A percentile compares a stretch with the other conserved stretches of the same genome.
Conservation (phyloP, 345 rosid species). For the Raphanus sativus region DNA sequence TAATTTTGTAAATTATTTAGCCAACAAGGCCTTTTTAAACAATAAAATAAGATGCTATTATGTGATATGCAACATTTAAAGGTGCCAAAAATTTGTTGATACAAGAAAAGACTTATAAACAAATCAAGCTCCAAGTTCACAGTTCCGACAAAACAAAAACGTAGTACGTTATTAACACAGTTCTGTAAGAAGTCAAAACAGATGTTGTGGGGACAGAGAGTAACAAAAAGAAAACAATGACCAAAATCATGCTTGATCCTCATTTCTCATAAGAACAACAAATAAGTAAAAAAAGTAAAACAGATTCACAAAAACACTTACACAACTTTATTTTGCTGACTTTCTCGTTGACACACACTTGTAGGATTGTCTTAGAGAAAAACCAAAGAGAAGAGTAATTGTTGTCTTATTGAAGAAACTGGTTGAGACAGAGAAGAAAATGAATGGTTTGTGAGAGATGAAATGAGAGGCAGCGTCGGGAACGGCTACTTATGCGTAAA, state of each 20-base stretch:
- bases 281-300: background rate
- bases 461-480: conserved; percentile 8
- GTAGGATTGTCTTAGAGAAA: conserved; percentile 9
- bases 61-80: background rate
- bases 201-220: background rate
- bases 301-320: conserved; percentile 9
- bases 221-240: background rate
- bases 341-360: conserved; percentile 6
- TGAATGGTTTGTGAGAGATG: conserved; percentile 18
- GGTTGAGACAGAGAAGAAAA: conserved; percentile 4
- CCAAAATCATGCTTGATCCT: background rate
- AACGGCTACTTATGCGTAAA: conserved; percentile 33
- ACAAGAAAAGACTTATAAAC: background rate
- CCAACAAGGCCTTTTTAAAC: background rate
- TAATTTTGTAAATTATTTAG: background rate
- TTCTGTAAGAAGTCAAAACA: background rate
- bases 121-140: background rate
- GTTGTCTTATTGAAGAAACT: conserved; percentile 11
- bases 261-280: conserved; percentile 6
- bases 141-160: background rate
- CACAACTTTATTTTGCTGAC: background rate
- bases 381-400: background rate
- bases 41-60: background rate
- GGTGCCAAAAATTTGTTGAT: background rate
- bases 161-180: background rate